A percentile compares a stretch with the other conserved stretches of the same genome.
Evolutionary conservation across 768 basidiomycete species (phyloP).

Genomic region (Mycena vitilis): DNA sequence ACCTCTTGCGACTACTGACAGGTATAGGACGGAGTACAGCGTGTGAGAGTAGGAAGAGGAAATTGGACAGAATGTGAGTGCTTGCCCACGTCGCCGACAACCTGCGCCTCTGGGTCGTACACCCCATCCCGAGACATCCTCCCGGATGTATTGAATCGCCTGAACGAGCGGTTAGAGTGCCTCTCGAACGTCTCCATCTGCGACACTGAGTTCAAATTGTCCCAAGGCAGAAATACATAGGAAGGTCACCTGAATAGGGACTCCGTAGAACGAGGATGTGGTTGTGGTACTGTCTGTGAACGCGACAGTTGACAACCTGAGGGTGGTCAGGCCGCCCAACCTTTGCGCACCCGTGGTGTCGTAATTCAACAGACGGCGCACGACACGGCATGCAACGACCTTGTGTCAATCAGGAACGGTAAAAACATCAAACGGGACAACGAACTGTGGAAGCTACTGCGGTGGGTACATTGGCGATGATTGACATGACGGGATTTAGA

Average conservation of each 20-base stretch:
- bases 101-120: slow-evolving; percentile 71
- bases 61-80: slow-evolving; percentile 45
- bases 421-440: slow-evolving; percentile 9
- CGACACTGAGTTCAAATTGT: slow-evolving; percentile 21
- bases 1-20: too few relatives aligned
- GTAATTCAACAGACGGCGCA: slow-evolving; percentile 66
- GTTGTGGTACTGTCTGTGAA: slow-evolving; percentile 56
- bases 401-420: slow-evolving; percentile 30
- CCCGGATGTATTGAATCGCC: slow-evolving; percentile 70
- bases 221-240: slow-evolving; percentile 8
- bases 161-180: slow-evolving; percentile 54
- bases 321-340: slow-evolving; percentile 50
- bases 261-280: slow-evolving; percentile 49
- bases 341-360: slow-evolving; percentile 32
- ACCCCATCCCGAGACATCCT: slow-evolving; percentile 55
- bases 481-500: slow-evolving; percentile 65
- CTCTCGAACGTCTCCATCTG: slow-evolving; percentile 78
- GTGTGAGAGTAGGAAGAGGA: not conserved
- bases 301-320: slow-evolving; percentile 64
- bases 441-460: slow-evolving; percentile 70
- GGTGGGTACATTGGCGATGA: slow-evolving; percentile 69
- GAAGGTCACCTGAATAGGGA: slow-evolving; percentile 54
- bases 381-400: slow-evolving; percentile 63
- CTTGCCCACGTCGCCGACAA: slow-evolving; percentile 73
- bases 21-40: slow-evolving; percentile 8